Evolutionary conservation across 2,329 filamentous ascomycete species (phyloP).

Genomic region (Colletotrichum brevisporum): DNA sequence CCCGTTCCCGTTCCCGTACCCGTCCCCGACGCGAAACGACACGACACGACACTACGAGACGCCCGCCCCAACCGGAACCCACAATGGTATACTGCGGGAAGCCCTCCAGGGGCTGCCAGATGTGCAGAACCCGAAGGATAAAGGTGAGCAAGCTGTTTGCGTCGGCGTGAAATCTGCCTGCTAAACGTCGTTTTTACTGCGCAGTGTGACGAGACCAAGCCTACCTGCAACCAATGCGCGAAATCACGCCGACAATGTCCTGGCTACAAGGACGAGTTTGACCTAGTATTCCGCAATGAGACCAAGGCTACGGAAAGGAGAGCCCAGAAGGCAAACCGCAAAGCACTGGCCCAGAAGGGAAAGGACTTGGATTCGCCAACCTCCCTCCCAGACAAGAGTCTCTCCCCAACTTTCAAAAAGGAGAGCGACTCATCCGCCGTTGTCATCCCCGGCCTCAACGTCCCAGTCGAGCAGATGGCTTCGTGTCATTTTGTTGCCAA

Average conservation of each 20-base stretch:
- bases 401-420: slow-evolving; percentile 43
- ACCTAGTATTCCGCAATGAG: slow-evolving; percentile 80
- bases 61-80: slow-evolving; percentile 9
- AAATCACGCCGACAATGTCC: slow-evolving; percentile 76
- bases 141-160: slow-evolving; percentile 67
- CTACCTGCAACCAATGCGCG: slow-evolving; percentile 75
- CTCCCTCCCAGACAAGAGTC: slow-evolving; percentile 39
- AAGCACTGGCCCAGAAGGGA: slow-evolving; percentile 56
- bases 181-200: background rate
- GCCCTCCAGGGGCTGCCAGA: slow-evolving; percentile 79
- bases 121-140: slow-evolving; percentile 80
- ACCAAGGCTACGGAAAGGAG: slow-evolving; percentile 77
- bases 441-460: slow-evolving; percentile 54
- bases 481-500: slow-evolving; percentile 73
- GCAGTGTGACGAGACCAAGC: slow-evolving; percentile 78
- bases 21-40: background rate
- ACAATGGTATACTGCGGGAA: slow-evolving; percentile 77
- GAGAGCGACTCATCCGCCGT: slow-evolving; percentile 40
- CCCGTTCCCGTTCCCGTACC: no score
- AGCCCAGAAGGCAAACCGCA: slow-evolving; percentile 69
- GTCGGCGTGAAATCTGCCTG: slow-evolving; percentile 37
- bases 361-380: slow-evolving; percentile 46
- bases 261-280: slow-evolving; percentile 79
- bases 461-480: slow-evolving; percentile 68
- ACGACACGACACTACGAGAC: background rate